These are phyloP conservation scores for Boletus tomentosulus DNA, from an alignment of 768 basidiomycete genomes.

Conservation along the genomic window DNA sequence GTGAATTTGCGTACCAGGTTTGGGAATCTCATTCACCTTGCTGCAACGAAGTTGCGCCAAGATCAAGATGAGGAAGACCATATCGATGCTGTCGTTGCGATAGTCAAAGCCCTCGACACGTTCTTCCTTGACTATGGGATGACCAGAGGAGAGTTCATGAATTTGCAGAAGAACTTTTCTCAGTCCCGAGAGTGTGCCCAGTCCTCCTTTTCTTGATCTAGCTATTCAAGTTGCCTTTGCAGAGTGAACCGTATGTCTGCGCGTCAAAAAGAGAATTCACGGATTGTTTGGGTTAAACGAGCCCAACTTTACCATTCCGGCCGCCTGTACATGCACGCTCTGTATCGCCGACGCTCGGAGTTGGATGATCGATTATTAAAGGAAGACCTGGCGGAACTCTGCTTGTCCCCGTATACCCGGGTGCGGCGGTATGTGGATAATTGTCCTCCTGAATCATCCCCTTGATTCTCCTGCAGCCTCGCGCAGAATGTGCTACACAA, in stretches of 20 bases:
- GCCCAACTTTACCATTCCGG: slow-evolving; percentile 76
- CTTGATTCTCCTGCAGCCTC: slow-evolving; percentile 42
- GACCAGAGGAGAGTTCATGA: slow-evolving; percentile 52
- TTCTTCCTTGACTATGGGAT: slow-evolving; percentile 72
- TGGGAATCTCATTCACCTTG: slow-evolving; percentile 63
- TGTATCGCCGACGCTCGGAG: slow-evolving; percentile 68
- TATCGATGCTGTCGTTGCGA: slow-evolving; percentile 76
- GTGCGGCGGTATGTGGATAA: slow-evolving; percentile 55
- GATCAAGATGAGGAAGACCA: slow-evolving; percentile 71
- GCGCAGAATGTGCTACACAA: slow-evolving; percentile 63
- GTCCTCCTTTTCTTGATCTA: not conserved
- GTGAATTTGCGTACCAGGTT: slow-evolving; percentile 55
- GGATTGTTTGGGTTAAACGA: slow-evolving; percentile 70
- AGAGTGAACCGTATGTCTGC: slow-evolving; percentile 66
- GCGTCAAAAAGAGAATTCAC: slow-evolving; percentile 71
- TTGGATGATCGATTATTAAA: slow-evolving; percentile 67
- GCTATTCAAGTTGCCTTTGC: not conserved
- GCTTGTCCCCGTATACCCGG: slow-evolving; percentile 76
- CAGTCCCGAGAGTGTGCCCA: slow-evolving; percentile 29
- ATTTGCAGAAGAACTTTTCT: slow-evolving; percentile 48
- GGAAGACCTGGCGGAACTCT: slow-evolving; percentile 64
- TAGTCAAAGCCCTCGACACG: slow-evolving; percentile 71
- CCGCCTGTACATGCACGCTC: slow-evolving; percentile 70
- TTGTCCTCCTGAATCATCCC: not conserved
- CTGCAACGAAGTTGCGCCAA: slow-evolving; percentile 60